Evolutionary conservation across 768 basidiomycete species (phyloP), one percentile per base, ranked within the genome.

Genomic region (Boletellus ananas): DNA sequence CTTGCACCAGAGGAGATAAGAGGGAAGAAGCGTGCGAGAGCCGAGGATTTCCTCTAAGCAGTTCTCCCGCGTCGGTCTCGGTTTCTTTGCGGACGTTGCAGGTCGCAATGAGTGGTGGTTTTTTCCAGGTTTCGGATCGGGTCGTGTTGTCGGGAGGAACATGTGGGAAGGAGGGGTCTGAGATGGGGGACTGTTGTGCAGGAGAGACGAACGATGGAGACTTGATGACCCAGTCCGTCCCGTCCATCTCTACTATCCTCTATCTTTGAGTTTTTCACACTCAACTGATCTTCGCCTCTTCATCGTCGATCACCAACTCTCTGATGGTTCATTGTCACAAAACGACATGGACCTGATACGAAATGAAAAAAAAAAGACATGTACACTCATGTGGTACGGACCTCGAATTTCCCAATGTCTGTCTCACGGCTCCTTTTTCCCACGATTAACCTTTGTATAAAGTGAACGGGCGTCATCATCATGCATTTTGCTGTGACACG

Each of bases 1-100:
- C 45, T 63, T 45, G 55, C 49, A 9, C 60, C 57, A 29, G 84
- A 86, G 44, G 87, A 87, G 60, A 72, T 78, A 43, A 79, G 87
- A 56, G 89, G 90, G 42, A 89, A 84, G 74, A 93, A 93, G 69
- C 74, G 91, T 41, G 87, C 90, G 41, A 76, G 89, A 57, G 91
- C 91, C 29, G 90, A 92, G 68, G 91, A 93, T 67, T 90, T 89
- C 68, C 70, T 92, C 59, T 90, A 70, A 62, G 43, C 38, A 53
- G 23, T 52, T 44, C 44, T 55, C 39, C 40, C 48, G 36, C 51
- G 61, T 68, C 55, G 64, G 60, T 68, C 61, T 54, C 46, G 59
- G 60, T 66, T 64, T 60, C 54, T 65, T 60, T 60, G 57, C 47
- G 48, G 50, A 34, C 47, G 33, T 60, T 53, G 50, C 62, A 60